Conservation (phyloP, 2,329 filamentous ascomycete species). For the Venturia asperata region DNA sequence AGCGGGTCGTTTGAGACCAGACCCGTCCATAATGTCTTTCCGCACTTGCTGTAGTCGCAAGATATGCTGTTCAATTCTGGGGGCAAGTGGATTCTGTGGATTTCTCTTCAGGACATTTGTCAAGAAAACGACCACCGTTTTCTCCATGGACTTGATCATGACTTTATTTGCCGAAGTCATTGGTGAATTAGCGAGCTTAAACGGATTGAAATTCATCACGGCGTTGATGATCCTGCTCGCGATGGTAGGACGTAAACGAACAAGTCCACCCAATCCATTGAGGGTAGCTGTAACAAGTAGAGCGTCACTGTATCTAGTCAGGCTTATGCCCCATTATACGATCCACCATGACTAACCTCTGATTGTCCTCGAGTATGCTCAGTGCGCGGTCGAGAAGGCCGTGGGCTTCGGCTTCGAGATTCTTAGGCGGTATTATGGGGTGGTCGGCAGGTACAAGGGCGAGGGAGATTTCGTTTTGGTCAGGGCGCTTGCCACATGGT, state of each 20-base stretch:
- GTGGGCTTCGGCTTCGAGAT: constrained; percentile 85
- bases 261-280: constrained; percentile 76
- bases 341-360: constrained; percentile 53
- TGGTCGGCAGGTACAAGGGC: constrained; percentile 80
- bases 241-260: constrained; percentile 73
- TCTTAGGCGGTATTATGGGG: constrained; percentile 66
- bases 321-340: not conserved
- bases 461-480: constrained; percentile 77
- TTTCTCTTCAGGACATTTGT: constrained; percentile 72
- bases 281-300: constrained; percentile 84
- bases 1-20: constrained; percentile 66
- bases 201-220: constrained; percentile 83
- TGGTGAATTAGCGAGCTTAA: constrained; percentile 69
- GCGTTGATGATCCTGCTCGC: constrained; percentile 79
- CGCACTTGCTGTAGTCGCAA: constrained; percentile 74
- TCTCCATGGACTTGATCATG: constrained; percentile 86
- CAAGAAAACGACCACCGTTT: constrained; percentile 77
- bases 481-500: constrained; percentile 50
- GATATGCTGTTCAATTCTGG: constrained; percentile 78
- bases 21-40: constrained; percentile 71
- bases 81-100: constrained; percentile 65
- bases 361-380: constrained; percentile 75
- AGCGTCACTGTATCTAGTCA: constrained; percentile 58
- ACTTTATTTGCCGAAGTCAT: constrained; percentile 75
- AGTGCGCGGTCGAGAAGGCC: constrained; percentile 86